Conservation (phyloP, 1,284 basidiomycete species). For the Ganoderma leucocontextum region DNA sequence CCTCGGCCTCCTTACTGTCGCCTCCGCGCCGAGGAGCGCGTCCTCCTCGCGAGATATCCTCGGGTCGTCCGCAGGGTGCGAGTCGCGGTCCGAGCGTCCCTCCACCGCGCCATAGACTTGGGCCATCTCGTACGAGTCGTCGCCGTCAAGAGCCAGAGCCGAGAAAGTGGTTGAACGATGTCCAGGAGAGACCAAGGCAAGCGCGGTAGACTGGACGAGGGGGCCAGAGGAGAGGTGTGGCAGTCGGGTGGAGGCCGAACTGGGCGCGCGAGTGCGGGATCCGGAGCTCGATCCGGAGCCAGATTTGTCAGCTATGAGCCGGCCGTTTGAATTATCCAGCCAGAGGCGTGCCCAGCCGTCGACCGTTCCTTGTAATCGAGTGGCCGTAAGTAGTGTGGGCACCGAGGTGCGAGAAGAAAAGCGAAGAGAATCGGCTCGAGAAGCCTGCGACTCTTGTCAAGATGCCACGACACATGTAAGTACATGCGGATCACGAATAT, state of each 20-base stretch:
- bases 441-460: neutral
- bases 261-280: conserved; percentile 22
- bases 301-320: conserved; percentile 30
- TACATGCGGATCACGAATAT: neutral
- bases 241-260: conserved; percentile 18
- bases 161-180: conserved; percentile 20
- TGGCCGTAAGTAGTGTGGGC: neutral
- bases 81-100: conserved; percentile 25
- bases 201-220: conserved; percentile 28
- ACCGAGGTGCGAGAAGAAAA: neutral
- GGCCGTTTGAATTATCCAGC: neutral
- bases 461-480: conserved; percentile 7
- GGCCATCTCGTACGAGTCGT: conserved; percentile 64
- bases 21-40: conserved; percentile 58
- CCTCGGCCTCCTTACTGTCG: conserved; percentile 42
- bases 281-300: conserved; percentile 16
- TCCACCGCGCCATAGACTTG: conserved; percentile 66
- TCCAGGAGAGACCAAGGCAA: conserved; percentile 22
- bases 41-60: conserved; percentile 48
- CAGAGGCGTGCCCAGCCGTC: neutral
- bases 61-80: conserved; percentile 24
- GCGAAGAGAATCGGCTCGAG: neutral
- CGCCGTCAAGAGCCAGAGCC: conserved; percentile 27
- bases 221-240: conserved; percentile 11
- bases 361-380: neutral